These are phyloP conservation scores for Trichophyton equinum DNA, from an alignment of 2,329 filamentous ascomycete genomes.

Conservation along the genomic window DNA sequence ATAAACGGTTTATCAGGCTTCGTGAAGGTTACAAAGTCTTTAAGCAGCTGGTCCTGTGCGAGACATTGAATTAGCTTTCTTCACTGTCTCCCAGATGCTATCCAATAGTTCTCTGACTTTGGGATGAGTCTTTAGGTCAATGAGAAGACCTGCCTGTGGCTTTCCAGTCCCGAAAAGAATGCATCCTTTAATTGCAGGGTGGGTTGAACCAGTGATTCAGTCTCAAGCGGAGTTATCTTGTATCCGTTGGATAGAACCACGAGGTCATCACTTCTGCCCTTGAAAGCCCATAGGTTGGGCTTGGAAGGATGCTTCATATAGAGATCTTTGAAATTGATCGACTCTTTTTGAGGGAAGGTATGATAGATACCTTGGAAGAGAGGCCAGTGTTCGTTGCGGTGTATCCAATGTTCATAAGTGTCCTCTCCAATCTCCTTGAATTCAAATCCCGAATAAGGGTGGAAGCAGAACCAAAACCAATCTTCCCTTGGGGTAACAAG, in stretches of 20 bases:
- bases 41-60: neutral
- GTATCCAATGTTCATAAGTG: neutral
- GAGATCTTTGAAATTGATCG: neutral
- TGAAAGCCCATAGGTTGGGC: neutral
- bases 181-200: neutral
- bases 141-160: neutral
- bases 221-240: neutral
- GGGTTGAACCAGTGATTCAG: neutral
- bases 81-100: slow-evolving; percentile 3
- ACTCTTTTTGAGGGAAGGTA: slow-evolving; percentile 1
- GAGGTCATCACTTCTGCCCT: slow-evolving; percentile 4
- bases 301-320: neutral
- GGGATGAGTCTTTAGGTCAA: neutral
- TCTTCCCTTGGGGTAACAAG: neutral
- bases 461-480: slow-evolving; percentile 5
- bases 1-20: slow-evolving; percentile 5
- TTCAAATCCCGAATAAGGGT: slow-evolving; percentile 2
- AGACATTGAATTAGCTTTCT: slow-evolving; percentile 2
- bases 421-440: neutral
- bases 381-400: neutral
- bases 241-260: slow-evolving; percentile 3
- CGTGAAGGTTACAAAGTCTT: neutral
- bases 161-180: neutral
- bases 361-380: slow-evolving; percentile 5
- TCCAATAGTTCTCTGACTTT: slow-evolving; percentile 7